Base-by-base conservation (phyloP, 768 basidiomycete species). In the Lactarius akahatsu region DNA sequence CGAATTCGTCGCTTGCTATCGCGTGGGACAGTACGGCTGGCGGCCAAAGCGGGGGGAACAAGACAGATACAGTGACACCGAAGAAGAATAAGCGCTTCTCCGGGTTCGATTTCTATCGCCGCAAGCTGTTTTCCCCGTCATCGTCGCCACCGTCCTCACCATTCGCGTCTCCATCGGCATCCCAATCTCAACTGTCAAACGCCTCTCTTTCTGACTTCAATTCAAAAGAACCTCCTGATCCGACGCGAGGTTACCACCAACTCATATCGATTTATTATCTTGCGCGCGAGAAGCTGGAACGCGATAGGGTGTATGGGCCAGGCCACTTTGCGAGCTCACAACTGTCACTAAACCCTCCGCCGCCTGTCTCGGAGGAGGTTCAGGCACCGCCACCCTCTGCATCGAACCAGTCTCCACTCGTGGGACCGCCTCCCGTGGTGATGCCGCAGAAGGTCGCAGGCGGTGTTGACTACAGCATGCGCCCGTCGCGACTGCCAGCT, bases 201-300 rank as follows among this genome's bases (percentile, higher is more conserved):
- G 73, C 78, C 4, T 77, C 79, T 34, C 78, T 85, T 61, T 71
- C 74, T 30, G 85, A 86, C 75, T 66, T 66, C 13, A 58, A 76
- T 15, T 76, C 80, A 80, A 65, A 71, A 32, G 79, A 88, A 67
- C 83, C 82, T 13, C 69, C 80, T 68, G 96, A 99, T 73, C 96
- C 96, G 5, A 96, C 94, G 16, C 80, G 85, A 62, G 97, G 95
- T 1, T 99, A 94, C 80, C 94, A 98, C 75, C 96, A 94, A 0
- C 83, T 99, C 32, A 84, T 98, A 56, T 94, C 95, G 36, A 98
- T 99, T 79, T 99, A 99, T 76, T 98, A 88, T 79, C 86, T 99
- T 23, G 92, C 96, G 5, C 82, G 93, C 61, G 97, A 99, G 80
- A 98, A 98, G 82, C 81, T 95, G 73, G 95, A 98, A 74, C 82